These are phyloP conservation scores for Diaporthe nobilis DNA, from an alignment of 2,329 filamentous ascomycete species.

Conservation along the genomic window DNA sequence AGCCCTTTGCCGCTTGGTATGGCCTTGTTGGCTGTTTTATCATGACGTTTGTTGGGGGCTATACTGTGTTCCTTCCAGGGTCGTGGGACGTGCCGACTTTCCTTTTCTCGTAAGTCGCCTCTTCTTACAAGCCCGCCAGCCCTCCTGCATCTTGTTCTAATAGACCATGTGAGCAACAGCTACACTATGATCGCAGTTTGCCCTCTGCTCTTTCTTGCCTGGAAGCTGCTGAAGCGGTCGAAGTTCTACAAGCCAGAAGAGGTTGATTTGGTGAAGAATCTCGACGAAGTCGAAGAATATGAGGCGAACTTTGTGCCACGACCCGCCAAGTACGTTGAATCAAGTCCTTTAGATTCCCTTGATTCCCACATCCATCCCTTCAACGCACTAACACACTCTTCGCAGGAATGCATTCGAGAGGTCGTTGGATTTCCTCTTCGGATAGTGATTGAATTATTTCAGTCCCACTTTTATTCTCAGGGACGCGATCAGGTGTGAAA, in stretches of 20 bases:
- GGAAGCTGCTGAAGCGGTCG: constrained; percentile 76
- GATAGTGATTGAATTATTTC: constrained; percentile 35
- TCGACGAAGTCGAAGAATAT: constrained; percentile 70
- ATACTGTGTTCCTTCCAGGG: constrained; percentile 60
- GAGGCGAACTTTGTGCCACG: constrained; percentile 50
- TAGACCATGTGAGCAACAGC: constrained; percentile 38
- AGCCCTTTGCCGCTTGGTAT: constrained; percentile 66
- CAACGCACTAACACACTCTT: not conserved
- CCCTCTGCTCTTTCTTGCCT: constrained; percentile 70
- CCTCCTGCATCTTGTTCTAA: not conserved
- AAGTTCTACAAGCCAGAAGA: constrained; percentile 68
- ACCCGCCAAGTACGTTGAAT: constrained; percentile 25
- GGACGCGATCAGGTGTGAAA: not conserved
- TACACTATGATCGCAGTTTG: constrained; percentile 51
- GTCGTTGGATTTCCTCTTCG: constrained; percentile 46
- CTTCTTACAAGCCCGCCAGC: not conserved
- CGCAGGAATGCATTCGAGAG: constrained; percentile 45
- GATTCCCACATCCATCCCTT: not conserved
- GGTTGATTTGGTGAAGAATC: constrained; percentile 73
- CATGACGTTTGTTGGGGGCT: constrained; percentile 70
- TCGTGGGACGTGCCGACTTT: constrained; percentile 50
- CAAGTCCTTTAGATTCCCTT: too few relatives aligned
- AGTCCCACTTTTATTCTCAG: not conserved
- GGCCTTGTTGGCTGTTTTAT: constrained; percentile 61
- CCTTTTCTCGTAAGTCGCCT: constrained; percentile 50